These are phyloP conservation scores for Komagataella pastoris DNA, from an alignment of 805 yeast genomes.

Conservation along the genomic window DNA sequence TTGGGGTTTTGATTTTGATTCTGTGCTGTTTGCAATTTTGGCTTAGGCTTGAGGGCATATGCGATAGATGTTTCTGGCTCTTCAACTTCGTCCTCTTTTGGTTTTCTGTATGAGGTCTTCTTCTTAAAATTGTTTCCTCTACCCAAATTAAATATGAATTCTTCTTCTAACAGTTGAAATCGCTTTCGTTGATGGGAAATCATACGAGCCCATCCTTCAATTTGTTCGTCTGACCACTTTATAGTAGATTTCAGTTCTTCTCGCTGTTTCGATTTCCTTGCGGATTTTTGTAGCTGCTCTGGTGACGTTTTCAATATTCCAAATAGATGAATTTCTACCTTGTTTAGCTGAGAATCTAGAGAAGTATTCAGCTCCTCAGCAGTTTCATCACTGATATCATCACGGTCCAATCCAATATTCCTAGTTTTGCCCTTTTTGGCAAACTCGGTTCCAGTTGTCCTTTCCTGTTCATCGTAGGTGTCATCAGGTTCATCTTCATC, in stretches of 20 bases:
- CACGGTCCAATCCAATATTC: constrained; percentile 9
- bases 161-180: constrained; percentile 49
- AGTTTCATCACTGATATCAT: constrained; percentile 6
- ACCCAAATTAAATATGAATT: constrained; percentile 34
- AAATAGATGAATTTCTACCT: constrained; percentile 44
- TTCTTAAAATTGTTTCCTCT: constrained; percentile 11
- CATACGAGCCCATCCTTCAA: constrained; percentile 89
- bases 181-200: constrained; percentile 50
- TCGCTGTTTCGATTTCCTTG: constrained; percentile 40
- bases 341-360: constrained; percentile 20
- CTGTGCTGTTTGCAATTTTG: constrained; percentile 1
- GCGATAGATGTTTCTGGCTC: background rate
- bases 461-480: constrained; percentile 47
- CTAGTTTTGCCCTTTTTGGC: constrained; percentile 3
- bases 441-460: constrained; percentile 14
- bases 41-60: background rate
- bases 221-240: constrained; percentile 78
- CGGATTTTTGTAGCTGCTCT: constrained; percentile 28
- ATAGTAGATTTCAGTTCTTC: constrained; percentile 35
- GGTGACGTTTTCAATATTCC: constrained; percentile 38
- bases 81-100: constrained; percentile 2
- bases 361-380: constrained; percentile 5
- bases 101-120: constrained; percentile 9
- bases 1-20: background rate
- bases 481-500: constrained; percentile 87